Conservation (phyloP, 1,139 yeast species). For the Hyphopichia pseudoburtonii region DNA sequence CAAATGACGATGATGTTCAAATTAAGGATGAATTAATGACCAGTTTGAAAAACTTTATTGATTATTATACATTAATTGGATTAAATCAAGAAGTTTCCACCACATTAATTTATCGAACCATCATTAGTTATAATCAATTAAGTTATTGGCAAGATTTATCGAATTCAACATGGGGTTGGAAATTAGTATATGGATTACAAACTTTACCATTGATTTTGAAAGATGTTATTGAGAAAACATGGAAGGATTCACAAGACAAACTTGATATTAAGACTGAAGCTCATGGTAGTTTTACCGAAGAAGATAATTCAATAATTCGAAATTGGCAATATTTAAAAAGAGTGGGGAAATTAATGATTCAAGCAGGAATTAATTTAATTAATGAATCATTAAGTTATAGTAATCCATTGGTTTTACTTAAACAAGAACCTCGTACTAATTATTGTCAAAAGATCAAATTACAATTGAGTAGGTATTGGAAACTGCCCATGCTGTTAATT, state of each 20-base stretch:
- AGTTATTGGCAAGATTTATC: constrained; percentile 37
- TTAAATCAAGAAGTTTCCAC: constrained; percentile 31
- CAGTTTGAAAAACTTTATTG: constrained; percentile 15
- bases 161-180: no score
- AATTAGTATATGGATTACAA: constrained; percentile 33
- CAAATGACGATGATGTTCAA: no score
- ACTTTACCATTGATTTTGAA: constrained; percentile 27
- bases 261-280: neutral
- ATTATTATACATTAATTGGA: constrained; percentile 25
- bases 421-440: neutral
- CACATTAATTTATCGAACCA: constrained; percentile 34
- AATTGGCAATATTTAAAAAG: neutral
- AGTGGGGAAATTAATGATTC: neutral
- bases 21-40: neutral
- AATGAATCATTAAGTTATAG: constrained; percentile 2
- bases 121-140: constrained; percentile 33
- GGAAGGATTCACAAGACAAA: constrained; percentile 6
- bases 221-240: constrained; percentile 13
- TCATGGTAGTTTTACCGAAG: constrained; percentile 3
- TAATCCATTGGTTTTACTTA: constrained; percentile 7
- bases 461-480: constrained; percentile 19
- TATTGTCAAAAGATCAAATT: neutral
- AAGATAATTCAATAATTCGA: constrained; percentile 1
- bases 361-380: neutral
- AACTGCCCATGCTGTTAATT: constrained; percentile 29